Conservation (phyloP, 352 stramenopile species). For the Globisporangium abappressorium region DNA sequence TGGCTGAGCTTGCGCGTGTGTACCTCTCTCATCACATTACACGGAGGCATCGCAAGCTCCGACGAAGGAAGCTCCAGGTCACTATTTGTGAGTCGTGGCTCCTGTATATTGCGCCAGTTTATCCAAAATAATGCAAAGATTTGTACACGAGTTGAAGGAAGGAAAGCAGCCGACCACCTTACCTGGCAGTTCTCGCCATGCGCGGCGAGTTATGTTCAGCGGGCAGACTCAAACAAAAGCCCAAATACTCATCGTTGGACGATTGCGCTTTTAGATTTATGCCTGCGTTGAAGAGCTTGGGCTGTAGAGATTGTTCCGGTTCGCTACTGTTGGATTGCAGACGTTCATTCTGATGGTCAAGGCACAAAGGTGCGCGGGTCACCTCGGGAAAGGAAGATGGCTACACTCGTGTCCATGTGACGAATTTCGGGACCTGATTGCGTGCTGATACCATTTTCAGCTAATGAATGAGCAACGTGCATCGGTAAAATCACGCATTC, state of each 20-base stretch:
- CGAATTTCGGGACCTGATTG: not conserved
- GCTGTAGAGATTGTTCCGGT: too few relatives aligned
- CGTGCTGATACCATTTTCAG: not conserved
- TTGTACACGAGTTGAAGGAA: not conserved
- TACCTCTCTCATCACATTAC: not conserved
- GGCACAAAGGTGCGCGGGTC: not conserved
- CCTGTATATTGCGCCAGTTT: not conserved
- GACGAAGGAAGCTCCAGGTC: not conserved
- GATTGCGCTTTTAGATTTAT: too few relatives aligned
- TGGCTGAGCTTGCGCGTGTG: not conserved
- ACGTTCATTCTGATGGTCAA: not conserved
- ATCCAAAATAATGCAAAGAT: not conserved
- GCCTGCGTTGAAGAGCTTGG: too few relatives aligned
- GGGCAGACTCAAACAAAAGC: too few relatives aligned
- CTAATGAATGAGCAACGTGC: not conserved
- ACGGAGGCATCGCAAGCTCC: not conserved
- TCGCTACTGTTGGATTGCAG: too few relatives aligned
- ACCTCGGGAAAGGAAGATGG: not conserved
- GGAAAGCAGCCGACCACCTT: too few relatives aligned
- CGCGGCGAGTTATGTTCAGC: too few relatives aligned
- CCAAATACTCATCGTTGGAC: too few relatives aligned
- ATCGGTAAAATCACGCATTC: not conserved
- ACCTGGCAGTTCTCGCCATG: too few relatives aligned
- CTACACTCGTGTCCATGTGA: constrained; percentile 15
- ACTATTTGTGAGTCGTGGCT: not conserved